Percentiles rank a stretch among this genome's conserved stretches.
Conservation (phyloP, 257 asterid species). For the Phtheirospermum japonicum region DNA sequence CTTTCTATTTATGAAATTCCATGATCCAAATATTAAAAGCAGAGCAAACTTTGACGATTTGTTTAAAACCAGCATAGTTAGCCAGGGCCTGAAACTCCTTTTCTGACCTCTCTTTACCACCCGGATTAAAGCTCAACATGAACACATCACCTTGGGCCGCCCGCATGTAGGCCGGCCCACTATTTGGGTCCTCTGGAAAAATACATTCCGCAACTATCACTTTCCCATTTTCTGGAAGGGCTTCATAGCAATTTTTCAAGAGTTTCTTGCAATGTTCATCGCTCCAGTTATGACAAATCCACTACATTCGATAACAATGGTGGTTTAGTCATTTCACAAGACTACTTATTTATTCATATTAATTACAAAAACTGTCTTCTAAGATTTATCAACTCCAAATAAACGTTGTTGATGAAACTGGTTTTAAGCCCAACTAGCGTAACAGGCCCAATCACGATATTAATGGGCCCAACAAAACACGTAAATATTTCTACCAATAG, state of each 20-base stretch:
- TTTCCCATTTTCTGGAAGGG: constrained; percentile 58
- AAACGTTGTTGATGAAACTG: no score
- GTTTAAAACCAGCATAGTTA: constrained; percentile 41
- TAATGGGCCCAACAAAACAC: no score
- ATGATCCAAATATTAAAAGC: constrained; percentile 42
- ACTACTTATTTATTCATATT: not conserved
- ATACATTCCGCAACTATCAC: constrained; percentile 44
- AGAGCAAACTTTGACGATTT: constrained; percentile 34
- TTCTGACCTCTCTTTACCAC: constrained; percentile 67
- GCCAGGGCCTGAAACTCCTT: constrained; percentile 54
- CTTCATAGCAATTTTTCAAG: constrained; percentile 49
- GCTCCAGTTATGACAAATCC: constrained; percentile 68
- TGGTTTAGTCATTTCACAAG: not conserved
- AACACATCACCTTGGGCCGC: constrained; percentile 34
- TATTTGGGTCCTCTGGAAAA: constrained; percentile 44
- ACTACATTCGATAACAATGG: constrained; percentile 22
- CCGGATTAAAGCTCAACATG: constrained; percentile 50
- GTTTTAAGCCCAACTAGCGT: no score
- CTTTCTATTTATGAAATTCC: constrained; percentile 18
- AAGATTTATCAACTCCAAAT: no score
- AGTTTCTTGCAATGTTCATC: constrained; percentile 45
- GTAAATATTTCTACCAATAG: no score
- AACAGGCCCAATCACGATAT: no score
- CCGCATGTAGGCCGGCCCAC: constrained; percentile 14
- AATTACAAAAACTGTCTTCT: no score